Conservation (phyloP, 805 yeast genomes). For the Yamadazyma olivae region DNA sequence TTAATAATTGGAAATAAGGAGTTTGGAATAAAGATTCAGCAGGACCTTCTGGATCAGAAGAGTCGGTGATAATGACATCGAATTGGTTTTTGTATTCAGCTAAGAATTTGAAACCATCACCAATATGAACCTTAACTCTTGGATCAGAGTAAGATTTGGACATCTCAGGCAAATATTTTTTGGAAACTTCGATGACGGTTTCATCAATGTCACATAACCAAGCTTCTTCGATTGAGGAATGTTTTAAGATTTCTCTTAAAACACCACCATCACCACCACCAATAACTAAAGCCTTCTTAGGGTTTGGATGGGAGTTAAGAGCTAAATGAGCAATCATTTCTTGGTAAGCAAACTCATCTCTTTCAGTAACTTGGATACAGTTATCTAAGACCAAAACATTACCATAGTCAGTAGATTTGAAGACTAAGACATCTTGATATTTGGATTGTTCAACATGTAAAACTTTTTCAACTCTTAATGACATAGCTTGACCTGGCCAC, state of each 20-base stretch:
- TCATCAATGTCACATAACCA: slow-evolving; percentile 94
- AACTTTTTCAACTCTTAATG: slow-evolving; percentile 80
- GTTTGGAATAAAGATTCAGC: slow-evolving; percentile 92
- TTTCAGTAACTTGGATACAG: slow-evolving; percentile 93
- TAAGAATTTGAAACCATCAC: slow-evolving; percentile 97
- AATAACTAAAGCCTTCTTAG: slow-evolving; percentile 87
- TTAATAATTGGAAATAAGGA: slow-evolving; percentile 81
- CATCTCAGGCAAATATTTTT: slow-evolving; percentile 85
- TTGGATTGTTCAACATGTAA: slow-evolving; percentile 81
- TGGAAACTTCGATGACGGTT: slow-evolving; percentile 82
- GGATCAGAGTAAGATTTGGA: slow-evolving; percentile 82
- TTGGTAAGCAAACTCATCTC: slow-evolving; percentile 97
- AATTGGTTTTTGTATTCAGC: slow-evolving; percentile 78
- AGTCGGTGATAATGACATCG: slow-evolving; percentile 95
- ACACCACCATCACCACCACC: slow-evolving; percentile 99
- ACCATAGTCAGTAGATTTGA: slow-evolving; percentile 91
- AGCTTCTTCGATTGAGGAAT: slow-evolving; percentile 81
- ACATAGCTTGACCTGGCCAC: slow-evolving; percentile 99
- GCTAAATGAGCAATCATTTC: slow-evolving; percentile 98
- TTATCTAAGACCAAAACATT: slow-evolving; percentile 93
- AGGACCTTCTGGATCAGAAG: slow-evolving; percentile 98
- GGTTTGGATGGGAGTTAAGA: slow-evolving; percentile 88
- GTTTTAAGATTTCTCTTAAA: slow-evolving; percentile 90
- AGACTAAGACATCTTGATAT: slow-evolving; percentile 91
- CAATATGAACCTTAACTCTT: slow-evolving; percentile 85